These are phyloP conservation scores for Strombidium stylifer DNA, from an alignment of 73 alveolate genomes.

Conservation along the genomic window DNA sequence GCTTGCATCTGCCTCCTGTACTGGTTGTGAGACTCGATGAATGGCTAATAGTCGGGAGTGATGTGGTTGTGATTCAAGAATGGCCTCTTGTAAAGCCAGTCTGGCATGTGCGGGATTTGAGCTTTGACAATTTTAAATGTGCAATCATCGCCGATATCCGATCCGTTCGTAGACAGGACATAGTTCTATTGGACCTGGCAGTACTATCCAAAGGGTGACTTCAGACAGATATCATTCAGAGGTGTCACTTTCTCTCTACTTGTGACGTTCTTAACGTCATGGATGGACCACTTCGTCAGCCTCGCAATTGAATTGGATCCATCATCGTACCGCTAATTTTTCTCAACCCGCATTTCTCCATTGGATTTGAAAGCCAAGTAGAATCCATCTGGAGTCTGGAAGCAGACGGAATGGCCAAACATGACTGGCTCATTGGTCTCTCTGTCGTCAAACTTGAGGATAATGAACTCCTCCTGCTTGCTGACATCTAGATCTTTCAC, in stretches of 20 bases:
- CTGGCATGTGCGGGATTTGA: slow-evolving; percentile 88
- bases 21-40: slow-evolving; percentile 37
- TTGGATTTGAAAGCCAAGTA: slow-evolving; percentile 54
- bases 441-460: slow-evolving; percentile 48
- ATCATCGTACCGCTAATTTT: slow-evolving; percentile 37
- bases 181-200: slow-evolving; percentile 54
- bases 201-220: slow-evolving; percentile 62
- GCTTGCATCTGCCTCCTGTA: slow-evolving; percentile 6
- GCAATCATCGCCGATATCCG: slow-evolving; percentile 76
- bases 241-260: slow-evolving; percentile 66
- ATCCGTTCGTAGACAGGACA: slow-evolving; percentile 79
- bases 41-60: slow-evolving; percentile 9
- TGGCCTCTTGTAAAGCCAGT: slow-evolving; percentile 88
- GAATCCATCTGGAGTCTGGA: slow-evolving; percentile 47
- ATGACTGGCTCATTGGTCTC: slow-evolving; percentile 49
- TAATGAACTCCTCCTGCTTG: slow-evolving; percentile 48
- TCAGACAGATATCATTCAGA: slow-evolving; percentile 59
- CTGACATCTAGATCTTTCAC: slow-evolving; percentile 54
- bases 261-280: slow-evolving; percentile 47
- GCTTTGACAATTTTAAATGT: slow-evolving; percentile 87
- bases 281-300: slow-evolving; percentile 58
- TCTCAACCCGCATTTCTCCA: slow-evolving; percentile 58
- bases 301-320: slow-evolving; percentile 52
- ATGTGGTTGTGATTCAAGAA: slow-evolving; percentile 75
- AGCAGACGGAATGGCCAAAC: slow-evolving; percentile 54